Percentiles rank a stretch among this genome's conserved stretches.
Evolutionary conservation across 306 rosid species (phyloP).

Genomic region (Castanopsis chinensis): DNA sequence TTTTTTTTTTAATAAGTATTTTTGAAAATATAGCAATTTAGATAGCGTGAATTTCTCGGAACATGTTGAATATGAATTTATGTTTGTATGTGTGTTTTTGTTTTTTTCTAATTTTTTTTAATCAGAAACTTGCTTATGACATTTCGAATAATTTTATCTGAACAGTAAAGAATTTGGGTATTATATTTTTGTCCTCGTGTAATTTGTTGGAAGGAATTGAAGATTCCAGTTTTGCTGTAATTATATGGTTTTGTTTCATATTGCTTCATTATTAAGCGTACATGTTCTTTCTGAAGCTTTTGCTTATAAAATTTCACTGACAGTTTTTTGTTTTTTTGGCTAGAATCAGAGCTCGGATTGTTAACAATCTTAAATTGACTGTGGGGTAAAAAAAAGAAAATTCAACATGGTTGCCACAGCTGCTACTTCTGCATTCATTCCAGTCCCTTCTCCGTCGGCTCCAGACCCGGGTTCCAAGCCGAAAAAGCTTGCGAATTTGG

Average conservation of each 20-base stretch:
- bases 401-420: conserved; percentile 92
- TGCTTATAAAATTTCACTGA: background rate
- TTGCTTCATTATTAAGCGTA: background rate
- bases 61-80: background rate
- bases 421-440: conserved; percentile 70
- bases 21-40: background rate
- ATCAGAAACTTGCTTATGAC: background rate
- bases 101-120: background rate
- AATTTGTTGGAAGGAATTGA: background rate
- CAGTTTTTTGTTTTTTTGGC: background rate
- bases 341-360: conserved; percentile 17
- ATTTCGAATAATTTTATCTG: background rate
- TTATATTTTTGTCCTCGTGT: background rate
- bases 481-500: conserved; percentile 45
- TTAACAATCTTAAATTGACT: conserved; percentile 19
- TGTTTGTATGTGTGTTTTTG: background rate
- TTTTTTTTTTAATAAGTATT: background rate
- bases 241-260: background rate
- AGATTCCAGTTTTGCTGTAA: background rate
- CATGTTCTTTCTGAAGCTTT: background rate
- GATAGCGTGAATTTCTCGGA: background rate
- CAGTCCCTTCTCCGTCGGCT: conserved; percentile 50
- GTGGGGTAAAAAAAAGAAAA: conserved; percentile 12
- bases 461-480: conserved; percentile 48
- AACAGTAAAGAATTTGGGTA: background rate